phyloP scores from a whole-genome alignment of 805 yeast genomes.

The Saccharomyces eubayanus region DNA sequence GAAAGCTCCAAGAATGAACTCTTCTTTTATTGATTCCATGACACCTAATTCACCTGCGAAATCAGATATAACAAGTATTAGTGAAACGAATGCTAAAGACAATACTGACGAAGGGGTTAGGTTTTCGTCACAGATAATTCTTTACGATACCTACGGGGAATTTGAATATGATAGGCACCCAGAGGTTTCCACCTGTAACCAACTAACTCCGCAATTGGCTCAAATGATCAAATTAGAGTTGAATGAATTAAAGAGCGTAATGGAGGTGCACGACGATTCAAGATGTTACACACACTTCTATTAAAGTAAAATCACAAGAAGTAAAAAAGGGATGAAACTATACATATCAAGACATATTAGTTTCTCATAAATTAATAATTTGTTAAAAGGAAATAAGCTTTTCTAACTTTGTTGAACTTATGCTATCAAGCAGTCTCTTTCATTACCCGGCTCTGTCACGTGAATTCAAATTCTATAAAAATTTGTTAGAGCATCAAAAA shows the following conservation, averaged over 20 bases:
- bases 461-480: background rate
- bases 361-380: background rate
- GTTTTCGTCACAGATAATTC: constrained; percentile 73
- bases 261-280: constrained; percentile 78
- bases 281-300: constrained; percentile 78
- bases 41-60: constrained; percentile 36
- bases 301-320: constrained; percentile 26
- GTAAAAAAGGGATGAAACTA: background rate
- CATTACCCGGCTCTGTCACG: background rate
- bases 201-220: constrained; percentile 78
- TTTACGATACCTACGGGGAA: constrained; percentile 77
- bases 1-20: constrained; percentile 48
- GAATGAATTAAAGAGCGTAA: constrained; percentile 65
- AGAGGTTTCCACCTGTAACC: constrained; percentile 86
- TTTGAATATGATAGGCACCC: constrained; percentile 90
- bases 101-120: constrained; percentile 32
- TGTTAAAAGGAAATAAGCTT: background rate
- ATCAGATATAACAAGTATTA: constrained; percentile 2
- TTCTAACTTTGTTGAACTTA: background rate
- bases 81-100: background rate
- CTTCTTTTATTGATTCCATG: constrained; percentile 29
- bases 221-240: constrained; percentile 80
- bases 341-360: background rate
- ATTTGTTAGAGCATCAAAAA: background rate
- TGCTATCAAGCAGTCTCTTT: background rate